These are phyloP conservation scores for Fusarium brachygibbosum DNA, from an alignment of 2,329 filamentous ascomycete species.

Conservation along the genomic window DNA sequence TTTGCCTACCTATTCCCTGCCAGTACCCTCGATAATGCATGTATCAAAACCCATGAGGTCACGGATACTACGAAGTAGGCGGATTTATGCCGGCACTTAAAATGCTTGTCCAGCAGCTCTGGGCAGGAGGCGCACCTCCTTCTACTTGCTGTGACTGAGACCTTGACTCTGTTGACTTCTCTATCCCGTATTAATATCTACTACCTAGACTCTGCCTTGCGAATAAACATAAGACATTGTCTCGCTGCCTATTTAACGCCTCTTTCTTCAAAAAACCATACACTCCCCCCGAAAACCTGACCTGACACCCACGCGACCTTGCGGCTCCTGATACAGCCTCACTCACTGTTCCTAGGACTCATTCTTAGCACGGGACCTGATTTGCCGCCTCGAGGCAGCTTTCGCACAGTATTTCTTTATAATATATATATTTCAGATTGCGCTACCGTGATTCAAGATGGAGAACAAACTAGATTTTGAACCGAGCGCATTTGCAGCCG, in stretches of 20 bases:
- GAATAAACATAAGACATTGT: slow-evolving; percentile 26
- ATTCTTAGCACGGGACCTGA: slow-evolving; percentile 37
- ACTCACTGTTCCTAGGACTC: slow-evolving; percentile 30
- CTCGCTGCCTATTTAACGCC: slow-evolving; percentile 23
- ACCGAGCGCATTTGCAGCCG: slow-evolving; percentile 52
- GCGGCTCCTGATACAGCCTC: slow-evolving; percentile 41
- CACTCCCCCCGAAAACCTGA: slow-evolving; percentile 31
- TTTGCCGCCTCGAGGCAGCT: slow-evolving; percentile 15
- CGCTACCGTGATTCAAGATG: slow-evolving; percentile 41
- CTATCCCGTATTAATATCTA: background rate
- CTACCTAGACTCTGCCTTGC: slow-evolving; percentile 5
- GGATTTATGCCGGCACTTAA: slow-evolving; percentile 11
- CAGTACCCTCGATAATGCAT: background rate
- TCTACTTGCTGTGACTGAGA: slow-evolving; percentile 23
- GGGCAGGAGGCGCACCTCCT: slow-evolving; percentile 17
- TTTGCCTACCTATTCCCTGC: background rate
- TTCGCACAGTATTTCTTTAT: slow-evolving; percentile 7
- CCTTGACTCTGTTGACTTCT: background rate
- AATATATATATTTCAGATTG: slow-evolving; percentile 13
- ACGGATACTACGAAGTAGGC: slow-evolving; percentile 13
- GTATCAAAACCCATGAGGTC: slow-evolving; percentile 28
- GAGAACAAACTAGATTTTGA: slow-evolving; percentile 41
- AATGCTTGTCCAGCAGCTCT: background rate
- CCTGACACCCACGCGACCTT: slow-evolving; percentile 42
- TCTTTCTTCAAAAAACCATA: background rate